Evolutionary conservation across 164 flowering plant genomes (phyloP).

Genomic region (Nymphaea colorata): DNA sequence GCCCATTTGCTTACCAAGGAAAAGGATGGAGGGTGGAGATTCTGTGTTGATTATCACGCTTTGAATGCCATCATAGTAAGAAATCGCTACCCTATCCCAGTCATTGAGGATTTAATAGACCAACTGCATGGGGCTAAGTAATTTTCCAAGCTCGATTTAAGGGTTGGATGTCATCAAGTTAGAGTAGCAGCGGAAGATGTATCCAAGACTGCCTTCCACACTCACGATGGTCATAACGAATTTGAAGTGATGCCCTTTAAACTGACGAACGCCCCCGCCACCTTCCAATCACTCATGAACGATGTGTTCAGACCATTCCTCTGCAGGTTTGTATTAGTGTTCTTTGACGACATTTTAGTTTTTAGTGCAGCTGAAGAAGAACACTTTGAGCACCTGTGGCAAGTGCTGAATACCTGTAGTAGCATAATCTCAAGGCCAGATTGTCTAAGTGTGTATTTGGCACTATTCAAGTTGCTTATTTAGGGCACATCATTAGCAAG

Average conservation of each 20-base stretch:
- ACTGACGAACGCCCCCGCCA: slow-evolving; percentile 1
- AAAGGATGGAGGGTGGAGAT: not conserved
- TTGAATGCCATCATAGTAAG: not conserved
- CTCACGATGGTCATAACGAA: not conserved
- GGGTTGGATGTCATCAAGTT: slow-evolving; percentile 1
- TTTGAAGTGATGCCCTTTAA: slow-evolving; percentile 1
- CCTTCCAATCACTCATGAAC: not conserved
- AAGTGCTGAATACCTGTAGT: too few species aligned
- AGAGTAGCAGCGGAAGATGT: not conserved
- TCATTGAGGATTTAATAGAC: too few species aligned
- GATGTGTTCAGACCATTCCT: too few species aligned
- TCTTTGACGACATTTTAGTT: too few species aligned
- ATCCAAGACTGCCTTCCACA: not conserved
- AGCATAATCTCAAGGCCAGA: too few species aligned
- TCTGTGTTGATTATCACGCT: not conserved
- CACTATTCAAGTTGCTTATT: too few species aligned
- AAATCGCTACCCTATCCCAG: not conserved
- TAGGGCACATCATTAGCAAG: too few species aligned
- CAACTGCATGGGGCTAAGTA: too few species aligned
- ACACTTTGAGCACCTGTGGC: too few species aligned
- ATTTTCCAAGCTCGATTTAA: not conserved
- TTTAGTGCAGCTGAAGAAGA: too few species aligned
- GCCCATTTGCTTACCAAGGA: not conserved
- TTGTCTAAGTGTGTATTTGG: too few species aligned
- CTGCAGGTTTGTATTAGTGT: too few species aligned